phyloP scores from a whole-genome alignment of 108 stramenopile genomes.

The Cyclotella cryptica region DNA sequence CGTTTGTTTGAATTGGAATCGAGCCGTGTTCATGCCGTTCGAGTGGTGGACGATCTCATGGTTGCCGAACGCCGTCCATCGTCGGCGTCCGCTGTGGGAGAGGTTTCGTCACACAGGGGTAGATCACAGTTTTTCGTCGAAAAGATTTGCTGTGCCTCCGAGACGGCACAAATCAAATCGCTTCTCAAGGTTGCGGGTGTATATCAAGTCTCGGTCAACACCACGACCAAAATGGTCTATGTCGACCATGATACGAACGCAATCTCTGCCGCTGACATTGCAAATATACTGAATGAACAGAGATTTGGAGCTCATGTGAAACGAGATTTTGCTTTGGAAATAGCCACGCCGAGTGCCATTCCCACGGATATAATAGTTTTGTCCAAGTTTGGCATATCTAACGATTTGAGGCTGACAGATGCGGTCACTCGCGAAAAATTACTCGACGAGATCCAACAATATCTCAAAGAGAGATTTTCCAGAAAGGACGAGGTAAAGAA shows the following conservation, averaged over 20 bases:
- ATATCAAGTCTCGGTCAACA: slow-evolving; percentile 51
- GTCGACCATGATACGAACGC: slow-evolving; percentile 61
- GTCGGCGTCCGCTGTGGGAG: slow-evolving; percentile 3
- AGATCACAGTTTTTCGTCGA: slow-evolving; percentile 59
- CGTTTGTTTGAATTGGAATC: slow-evolving; percentile 47
- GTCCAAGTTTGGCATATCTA: slow-evolving; percentile 39
- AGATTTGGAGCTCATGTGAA: slow-evolving; percentile 55
- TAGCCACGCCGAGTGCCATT: slow-evolving; percentile 30
- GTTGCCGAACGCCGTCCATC: neutral
- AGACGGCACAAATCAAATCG: slow-evolving; percentile 55
- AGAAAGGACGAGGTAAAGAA: slow-evolving; percentile 6
- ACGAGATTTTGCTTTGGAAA: slow-evolving; percentile 45
- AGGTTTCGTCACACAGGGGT: slow-evolving; percentile 24
- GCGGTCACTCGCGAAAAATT: neutral
- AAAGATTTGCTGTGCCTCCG: slow-evolving; percentile 67
- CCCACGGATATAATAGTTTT: slow-evolving; percentile 24
- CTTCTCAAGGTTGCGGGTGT: slow-evolving; percentile 54
- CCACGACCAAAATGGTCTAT: slow-evolving; percentile 60
- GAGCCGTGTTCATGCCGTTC: slow-evolving; percentile 38
- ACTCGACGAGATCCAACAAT: neutral
- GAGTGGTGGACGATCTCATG: slow-evolving; percentile 20
- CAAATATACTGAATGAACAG: slow-evolving; percentile 47
- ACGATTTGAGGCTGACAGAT: slow-evolving; percentile 45
- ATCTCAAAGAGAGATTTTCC: neutral
- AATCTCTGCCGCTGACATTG: slow-evolving; percentile 54